These are phyloP conservation scores for Penicillium sp. DNA, from an alignment of 2,329 filamentous ascomycete genomes.

Conservation along the genomic window DNA sequence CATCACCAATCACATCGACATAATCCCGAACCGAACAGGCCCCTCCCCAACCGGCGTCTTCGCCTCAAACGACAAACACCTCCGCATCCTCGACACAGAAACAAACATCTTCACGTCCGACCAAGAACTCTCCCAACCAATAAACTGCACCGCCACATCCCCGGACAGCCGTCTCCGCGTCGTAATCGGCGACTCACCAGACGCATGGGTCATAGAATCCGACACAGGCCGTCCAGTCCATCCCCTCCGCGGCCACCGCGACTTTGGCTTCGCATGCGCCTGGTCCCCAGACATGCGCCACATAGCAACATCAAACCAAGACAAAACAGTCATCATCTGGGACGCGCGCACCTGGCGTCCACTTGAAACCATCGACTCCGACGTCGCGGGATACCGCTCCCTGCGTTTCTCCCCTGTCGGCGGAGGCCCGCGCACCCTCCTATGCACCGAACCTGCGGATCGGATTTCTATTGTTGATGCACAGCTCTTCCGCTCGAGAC, in stretches of 20 bases:
- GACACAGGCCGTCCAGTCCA: slow-evolving; percentile 44
- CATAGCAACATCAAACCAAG: slow-evolving; percentile 49
- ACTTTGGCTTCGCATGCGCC: slow-evolving; percentile 49
- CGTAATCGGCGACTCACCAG: slow-evolving; percentile 45
- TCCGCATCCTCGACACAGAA: slow-evolving; percentile 56
- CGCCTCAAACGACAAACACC: slow-evolving; percentile 57
- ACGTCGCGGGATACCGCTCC: slow-evolving; percentile 47
- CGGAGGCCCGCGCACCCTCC: slow-evolving; percentile 44
- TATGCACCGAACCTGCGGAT: slow-evolving; percentile 47
- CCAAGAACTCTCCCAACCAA: slow-evolving; percentile 40
- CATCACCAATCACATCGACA: slow-evolving; percentile 61
- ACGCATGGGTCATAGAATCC: slow-evolving; percentile 45
- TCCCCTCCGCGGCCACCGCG: slow-evolving; percentile 41
- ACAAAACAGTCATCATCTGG: slow-evolving; percentile 49
- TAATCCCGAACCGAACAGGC: slow-evolving; percentile 50
- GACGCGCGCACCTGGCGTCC: slow-evolving; percentile 45
- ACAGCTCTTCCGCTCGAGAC: slow-evolving; percentile 43
- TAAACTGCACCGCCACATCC: slow-evolving; percentile 49
- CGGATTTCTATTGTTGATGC: slow-evolving; percentile 48
- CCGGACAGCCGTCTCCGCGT: slow-evolving; percentile 46
- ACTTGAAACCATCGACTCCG: slow-evolving; percentile 44
- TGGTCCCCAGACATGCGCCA: slow-evolving; percentile 51
- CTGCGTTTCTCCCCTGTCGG: slow-evolving; percentile 47
- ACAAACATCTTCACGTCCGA: slow-evolving; percentile 44
- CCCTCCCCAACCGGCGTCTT: slow-evolving; percentile 54